A percentile compares a stretch with the other conserved stretches of the same genome.
Conservation (phyloP, 257 asterid genomes). For the Misopates orontium region DNA sequence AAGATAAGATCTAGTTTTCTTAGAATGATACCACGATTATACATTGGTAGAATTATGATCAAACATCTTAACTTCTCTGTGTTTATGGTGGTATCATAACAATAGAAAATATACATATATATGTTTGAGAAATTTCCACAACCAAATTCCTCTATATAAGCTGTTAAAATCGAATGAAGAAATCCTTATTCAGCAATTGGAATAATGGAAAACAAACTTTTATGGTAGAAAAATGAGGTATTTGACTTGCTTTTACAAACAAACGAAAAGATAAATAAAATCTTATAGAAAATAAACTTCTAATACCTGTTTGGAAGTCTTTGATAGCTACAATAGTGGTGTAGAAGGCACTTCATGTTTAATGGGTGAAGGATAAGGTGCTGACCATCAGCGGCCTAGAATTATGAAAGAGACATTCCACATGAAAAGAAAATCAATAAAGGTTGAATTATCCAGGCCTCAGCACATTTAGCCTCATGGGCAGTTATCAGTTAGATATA, state of each 20-base stretch:
- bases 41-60: background rate
- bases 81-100: conserved; percentile 7
- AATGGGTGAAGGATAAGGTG: conserved; percentile 81
- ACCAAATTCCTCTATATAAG: background rate
- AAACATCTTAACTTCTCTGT: background rate
- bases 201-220: background rate
- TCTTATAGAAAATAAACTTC: background rate
- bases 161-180: background rate
- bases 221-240: background rate
- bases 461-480: background rate
- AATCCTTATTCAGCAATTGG: background rate
- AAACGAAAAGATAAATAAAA: background rate
- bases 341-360: conserved; percentile 90
- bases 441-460: too few species aligned
- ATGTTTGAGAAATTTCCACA: background rate
- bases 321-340: conserved; percentile 75
- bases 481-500: background rate
- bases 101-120: background rate
- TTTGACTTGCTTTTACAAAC: conserved; percentile 9
- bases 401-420: conserved; percentile 12
- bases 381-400: conserved; percentile 90
- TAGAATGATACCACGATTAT: too few species aligned
- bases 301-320: conserved; percentile 80
- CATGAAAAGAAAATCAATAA: too few species aligned
- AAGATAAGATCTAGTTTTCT: conserved; percentile 15